Conservation (phyloP, 257 asterid genomes). For the Solanum peruvianum region DNA sequence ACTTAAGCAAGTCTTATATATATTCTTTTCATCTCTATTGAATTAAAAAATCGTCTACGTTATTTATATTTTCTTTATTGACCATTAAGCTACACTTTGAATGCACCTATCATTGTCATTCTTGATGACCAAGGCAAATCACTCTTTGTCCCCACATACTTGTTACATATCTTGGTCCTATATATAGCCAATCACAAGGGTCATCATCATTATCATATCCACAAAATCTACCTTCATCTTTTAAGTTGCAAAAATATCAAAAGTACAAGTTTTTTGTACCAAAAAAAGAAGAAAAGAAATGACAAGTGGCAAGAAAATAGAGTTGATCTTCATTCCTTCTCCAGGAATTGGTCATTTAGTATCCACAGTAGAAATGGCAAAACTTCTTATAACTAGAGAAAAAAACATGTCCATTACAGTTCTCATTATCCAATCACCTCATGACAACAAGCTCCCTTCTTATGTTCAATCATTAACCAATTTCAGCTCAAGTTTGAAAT, state of each 20-base stretch:
- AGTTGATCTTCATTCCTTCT: constrained; percentile 48
- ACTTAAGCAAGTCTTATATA: background rate
- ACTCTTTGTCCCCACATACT: background rate
- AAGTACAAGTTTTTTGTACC: background rate
- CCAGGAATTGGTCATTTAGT: constrained; percentile 51
- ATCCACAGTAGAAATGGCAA: constrained; percentile 40
- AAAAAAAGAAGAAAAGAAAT: background rate
- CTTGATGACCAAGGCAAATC: background rate
- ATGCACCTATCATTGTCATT: background rate
- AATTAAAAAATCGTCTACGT: background rate
- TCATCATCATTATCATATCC: background rate
- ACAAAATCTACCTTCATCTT: background rate
- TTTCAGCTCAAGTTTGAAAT: constrained; percentile 9
- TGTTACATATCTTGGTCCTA: background rate
- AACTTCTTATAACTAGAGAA: constrained; percentile 36
- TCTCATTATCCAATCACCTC: constrained; percentile 20
- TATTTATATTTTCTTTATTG: background rate
- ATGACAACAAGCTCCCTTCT: constrained; percentile 10
- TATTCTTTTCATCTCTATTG: background rate
- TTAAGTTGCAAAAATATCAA: background rate
- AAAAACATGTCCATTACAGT: constrained; percentile 28
- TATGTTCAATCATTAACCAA: background rate
- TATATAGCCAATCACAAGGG: background rate
- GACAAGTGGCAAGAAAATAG: background rate
- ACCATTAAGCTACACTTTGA: fast-evolving